Base-by-base conservation (phyloP, 2,329 filamentous ascomycete species). In the Cytospora paraplurivora region DNA sequence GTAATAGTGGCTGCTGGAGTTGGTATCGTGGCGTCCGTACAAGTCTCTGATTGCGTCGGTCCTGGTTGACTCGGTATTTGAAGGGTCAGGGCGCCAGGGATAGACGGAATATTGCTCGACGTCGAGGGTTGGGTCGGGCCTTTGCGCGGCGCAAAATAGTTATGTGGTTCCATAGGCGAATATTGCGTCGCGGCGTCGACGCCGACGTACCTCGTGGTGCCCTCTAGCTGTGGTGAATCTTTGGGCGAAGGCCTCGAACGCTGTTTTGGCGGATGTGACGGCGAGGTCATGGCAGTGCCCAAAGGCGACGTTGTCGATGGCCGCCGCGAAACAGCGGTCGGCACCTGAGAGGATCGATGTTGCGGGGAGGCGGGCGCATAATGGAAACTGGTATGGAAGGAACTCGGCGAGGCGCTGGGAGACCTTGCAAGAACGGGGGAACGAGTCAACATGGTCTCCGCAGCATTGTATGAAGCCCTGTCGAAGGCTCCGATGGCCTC, bases 381-480 rank as follows among this genome's bases (percentile, higher is more conserved):
- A 71, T 81, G 79, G 72, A 76, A 74, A 69, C 54, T 69, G 41
- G 62, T 59, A 66, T 71, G 73, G 61, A 80, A 77, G 70, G 76
- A 75, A 69, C 71, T 75, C 66, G 82, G 81, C 57, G 83, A 85
- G 72, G 80, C 78, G 78, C 79, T 84, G 76, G 80, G 77, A 69
- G 81, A 77, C 71, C 76, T 75, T 72, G 80, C 73, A 71, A 81
- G 76, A 69, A 81, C 76, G 66, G 82, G 82, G 71, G 83, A 85
- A 72, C 82, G 83, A 75, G 82, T 83, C 81, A 85, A 81, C 83
- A 86, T 86, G 79, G 76, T 84, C 77, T 75, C 76, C 75, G 75
- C 74, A 76, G 76, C 80, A 81, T 82, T 74, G 11, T 63, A 37
- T 44, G 58, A 50, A 47, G 54, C 53, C 55, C 44, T 52, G 49